Conservation (phyloP, 495 filamentous ascomycete species). For the Neurospora tetrasperma region DNA sequence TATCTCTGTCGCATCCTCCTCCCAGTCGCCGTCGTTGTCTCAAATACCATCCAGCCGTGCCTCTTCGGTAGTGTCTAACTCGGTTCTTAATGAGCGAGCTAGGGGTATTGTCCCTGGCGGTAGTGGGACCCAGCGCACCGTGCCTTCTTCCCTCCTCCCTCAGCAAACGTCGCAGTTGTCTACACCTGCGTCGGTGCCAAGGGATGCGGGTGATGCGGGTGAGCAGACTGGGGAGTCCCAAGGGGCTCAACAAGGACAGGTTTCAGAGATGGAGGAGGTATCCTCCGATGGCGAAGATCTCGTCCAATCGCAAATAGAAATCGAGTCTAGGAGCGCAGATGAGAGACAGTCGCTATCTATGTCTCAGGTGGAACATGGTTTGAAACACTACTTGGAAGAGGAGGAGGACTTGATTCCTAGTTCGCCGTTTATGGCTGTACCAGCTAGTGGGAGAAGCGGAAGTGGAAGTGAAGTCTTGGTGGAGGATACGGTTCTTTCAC, state of each 20-base stretch:
- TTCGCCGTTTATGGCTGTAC: not conserved
- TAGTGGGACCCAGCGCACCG: not conserved
- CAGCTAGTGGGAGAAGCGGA: not conserved
- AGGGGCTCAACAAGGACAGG: not conserved
- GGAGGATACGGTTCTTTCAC: not conserved
- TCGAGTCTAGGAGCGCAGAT: not conserved
- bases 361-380: not conserved
- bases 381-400: not conserved
- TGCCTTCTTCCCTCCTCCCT: not conserved
- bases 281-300: not conserved
- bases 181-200: not conserved
- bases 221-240: no score
- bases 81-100: not conserved
- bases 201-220: not conserved
- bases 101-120: not conserved
- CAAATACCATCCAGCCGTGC: not conserved
- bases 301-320: not conserved
- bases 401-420: not conserved
- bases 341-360: not conserved
- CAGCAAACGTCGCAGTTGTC: not conserved
- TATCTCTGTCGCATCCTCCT: not conserved
- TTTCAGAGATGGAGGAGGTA: not conserved
- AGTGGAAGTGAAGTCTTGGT: not conserved
- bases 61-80: not conserved
- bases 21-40: not conserved